Base-by-base conservation (phyloP, 306 rosid species). In the Cyamopsis tetragonoloba region DNA sequence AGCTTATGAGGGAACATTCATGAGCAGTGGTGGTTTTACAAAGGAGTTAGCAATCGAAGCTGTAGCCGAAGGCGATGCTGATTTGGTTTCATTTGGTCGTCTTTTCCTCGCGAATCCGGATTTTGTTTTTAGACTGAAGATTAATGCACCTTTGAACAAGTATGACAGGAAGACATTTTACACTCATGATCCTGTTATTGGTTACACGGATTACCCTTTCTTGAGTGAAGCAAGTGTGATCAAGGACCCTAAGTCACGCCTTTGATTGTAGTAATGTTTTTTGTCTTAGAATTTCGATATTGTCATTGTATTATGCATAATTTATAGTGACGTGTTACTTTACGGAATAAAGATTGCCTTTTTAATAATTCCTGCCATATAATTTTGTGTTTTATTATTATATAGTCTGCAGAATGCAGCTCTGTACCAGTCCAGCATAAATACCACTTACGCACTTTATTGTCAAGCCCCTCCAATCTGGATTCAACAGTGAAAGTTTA, bases 191-290 rank as follows among this genome's bases (percentile, higher is more conserved):
- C 97, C 96, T 56, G 93, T 88, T 37, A 83, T 78, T 61, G 97
- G 97, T 34, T 91, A 88, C 77, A 86, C 93, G 11, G 96, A 91
- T 49, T 88, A 91, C 66, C 93, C 93, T 22, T 88, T 88, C 71
- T 85, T 88, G 4, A 53, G 23, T 30, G 24, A 34, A 32, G 71
- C 61, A 53, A 62, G 22, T 23, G 75, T 3, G 49, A 27, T 34
- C 17, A 60, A 51, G 17, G 69, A 59, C 11, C 75, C 57, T 17
- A 53, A 35, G 61, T 67, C 91, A 3, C 91, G 86, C 59, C 96
- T 89, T 64, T 86, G 81, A 86, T 76, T 61, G 7, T 5, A 9
- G 5, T 78, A n/a, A 30, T 43, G n/a, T n/a, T n/a, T 0, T 34
- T 22, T 4, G 39, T 17, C 51, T 31, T 14, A 9, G 4, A 42